These are phyloP conservation scores for Gynandropsis gynandra DNA, from an alignment of 345 rosid species.

Conservation along the genomic window DNA sequence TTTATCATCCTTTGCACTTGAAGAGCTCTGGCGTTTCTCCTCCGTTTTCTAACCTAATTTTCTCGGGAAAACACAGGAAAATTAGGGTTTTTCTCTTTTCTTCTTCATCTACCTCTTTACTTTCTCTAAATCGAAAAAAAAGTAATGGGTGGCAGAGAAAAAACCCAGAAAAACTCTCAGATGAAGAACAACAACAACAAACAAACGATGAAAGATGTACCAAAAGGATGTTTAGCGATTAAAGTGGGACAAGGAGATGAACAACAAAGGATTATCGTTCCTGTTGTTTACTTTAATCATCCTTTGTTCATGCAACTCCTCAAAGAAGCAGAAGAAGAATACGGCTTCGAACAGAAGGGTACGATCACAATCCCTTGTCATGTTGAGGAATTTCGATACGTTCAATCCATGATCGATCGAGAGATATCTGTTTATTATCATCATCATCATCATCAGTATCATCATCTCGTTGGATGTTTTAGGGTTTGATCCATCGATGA, in stretches of 20 bases:
- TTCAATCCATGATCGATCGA: conserved; percentile 51
- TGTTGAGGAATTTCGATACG: conserved; percentile 46
- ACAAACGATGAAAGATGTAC: conserved; percentile 36
- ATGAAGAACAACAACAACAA: conserved; percentile 11
- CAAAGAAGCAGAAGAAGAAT: conserved; percentile 54
- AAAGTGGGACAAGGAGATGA: conserved; percentile 49
- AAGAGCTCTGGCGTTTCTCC: conserved; percentile 45
- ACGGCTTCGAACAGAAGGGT: conserved; percentile 63
- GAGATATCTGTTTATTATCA: conserved; percentile 48
- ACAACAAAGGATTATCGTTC: conserved; percentile 44
- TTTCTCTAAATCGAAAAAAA: neutral
- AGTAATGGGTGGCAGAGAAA: conserved; percentile 27
- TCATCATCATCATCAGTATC: conserved; percentile 20
- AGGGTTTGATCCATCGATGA: conserved; percentile 35
- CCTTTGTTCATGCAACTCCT: conserved; percentile 55
- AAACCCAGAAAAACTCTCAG: conserved; percentile 16
- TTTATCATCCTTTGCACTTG: conserved; percentile 32
- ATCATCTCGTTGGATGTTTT: conserved; percentile 54
- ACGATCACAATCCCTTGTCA: conserved; percentile 54
- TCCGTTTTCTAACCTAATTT: conserved; percentile 19
- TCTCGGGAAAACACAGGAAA: conserved; percentile 3
- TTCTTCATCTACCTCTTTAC: neutral
- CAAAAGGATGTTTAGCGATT: conserved; percentile 57
- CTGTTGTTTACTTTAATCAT: conserved; percentile 49
- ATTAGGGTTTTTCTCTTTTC: conserved; percentile 9